Conservation (phyloP, 768 basidiomycete species). For the Tephrocybe rancida region DNA sequence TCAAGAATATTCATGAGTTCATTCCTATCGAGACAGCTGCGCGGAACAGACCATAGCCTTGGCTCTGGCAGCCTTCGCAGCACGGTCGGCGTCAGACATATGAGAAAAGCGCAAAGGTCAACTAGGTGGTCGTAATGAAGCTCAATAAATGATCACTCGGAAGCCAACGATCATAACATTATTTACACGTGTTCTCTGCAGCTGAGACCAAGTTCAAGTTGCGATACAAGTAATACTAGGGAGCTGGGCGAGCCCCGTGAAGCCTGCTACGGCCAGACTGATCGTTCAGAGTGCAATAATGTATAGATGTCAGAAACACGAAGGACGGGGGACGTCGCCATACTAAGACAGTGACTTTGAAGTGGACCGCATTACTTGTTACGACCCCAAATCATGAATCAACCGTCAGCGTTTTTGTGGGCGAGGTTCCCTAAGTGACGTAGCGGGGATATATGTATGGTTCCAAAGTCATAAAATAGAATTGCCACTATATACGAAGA, state of each 20-base stretch:
- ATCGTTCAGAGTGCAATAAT: too few relatives aligned
- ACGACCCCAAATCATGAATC: too few relatives aligned
- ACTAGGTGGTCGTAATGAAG: too few relatives aligned
- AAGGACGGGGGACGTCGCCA: too few relatives aligned
- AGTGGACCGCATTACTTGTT: too few relatives aligned
- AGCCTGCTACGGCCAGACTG: too few relatives aligned
- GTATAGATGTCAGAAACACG: too few relatives aligned
- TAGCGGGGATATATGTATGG: neutral
- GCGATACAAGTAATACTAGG: neutral
- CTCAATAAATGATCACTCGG: too few relatives aligned
- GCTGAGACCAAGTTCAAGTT: neutral
- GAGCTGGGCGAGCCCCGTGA: too few relatives aligned
- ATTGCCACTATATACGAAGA: conserved; percentile 52
- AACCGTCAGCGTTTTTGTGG: too few relatives aligned
- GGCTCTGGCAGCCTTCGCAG: conserved; percentile 80
- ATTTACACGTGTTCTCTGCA: conserved; percentile 1
- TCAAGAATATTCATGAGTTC: conserved; percentile 7
- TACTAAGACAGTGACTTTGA: too few relatives aligned
- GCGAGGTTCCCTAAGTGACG: too few relatives aligned
- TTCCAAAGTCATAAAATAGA: conserved; percentile 25
- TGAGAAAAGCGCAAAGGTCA: neutral
- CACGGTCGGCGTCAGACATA: conserved; percentile 77
- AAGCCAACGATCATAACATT: neutral
- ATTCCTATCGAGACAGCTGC: conserved; percentile 2
- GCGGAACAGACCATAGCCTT: conserved; percentile 69